Percentiles rank a stretch among this genome's conserved stretches.
phyloP scores from a whole-genome alignment of 179 eudicot species.

The Gypsophila paniculata region DNA sequence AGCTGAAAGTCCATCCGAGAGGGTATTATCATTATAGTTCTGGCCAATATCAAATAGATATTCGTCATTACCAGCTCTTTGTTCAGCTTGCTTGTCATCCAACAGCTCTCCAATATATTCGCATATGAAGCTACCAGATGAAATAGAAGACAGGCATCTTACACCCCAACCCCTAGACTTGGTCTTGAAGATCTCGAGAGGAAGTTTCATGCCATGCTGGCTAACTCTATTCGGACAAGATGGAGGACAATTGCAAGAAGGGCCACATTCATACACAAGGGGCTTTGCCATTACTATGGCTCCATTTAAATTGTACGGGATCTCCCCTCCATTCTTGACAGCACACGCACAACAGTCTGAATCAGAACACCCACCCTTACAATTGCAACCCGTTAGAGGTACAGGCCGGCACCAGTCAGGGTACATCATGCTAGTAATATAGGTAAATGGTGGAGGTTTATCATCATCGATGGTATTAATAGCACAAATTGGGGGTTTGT shows the following conservation, averaged over 20 bases:
- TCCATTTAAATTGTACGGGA: slow-evolving; percentile 60
- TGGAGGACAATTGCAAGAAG: slow-evolving; percentile 64
- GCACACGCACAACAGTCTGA: slow-evolving; percentile 55
- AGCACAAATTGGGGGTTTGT: slow-evolving; percentile 47
- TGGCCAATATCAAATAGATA: slow-evolving; percentile 76
- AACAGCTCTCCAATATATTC: slow-evolving; percentile 81
- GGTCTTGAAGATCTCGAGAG: slow-evolving; percentile 79
- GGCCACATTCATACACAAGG: slow-evolving; percentile 81
- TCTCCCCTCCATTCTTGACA: slow-evolving; percentile 60
- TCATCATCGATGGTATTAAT: slow-evolving; percentile 60
- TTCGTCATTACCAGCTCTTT: slow-evolving; percentile 56
- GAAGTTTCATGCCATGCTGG: slow-evolving; percentile 60
- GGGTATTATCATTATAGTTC: slow-evolving; percentile 44
- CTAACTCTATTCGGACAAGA: slow-evolving; percentile 68
- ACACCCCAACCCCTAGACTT: slow-evolving; percentile 81
- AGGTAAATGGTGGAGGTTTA: slow-evolving; percentile 55
- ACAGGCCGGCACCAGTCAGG: slow-evolving; percentile 46
- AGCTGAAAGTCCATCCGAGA: slow-evolving; percentile 26
- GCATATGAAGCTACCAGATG: slow-evolving; percentile 77
- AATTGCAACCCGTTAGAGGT: slow-evolving; percentile 59
- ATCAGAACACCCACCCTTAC: slow-evolving; percentile 51
- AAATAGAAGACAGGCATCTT: slow-evolving; percentile 53
- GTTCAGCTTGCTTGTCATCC: slow-evolving; percentile 65
- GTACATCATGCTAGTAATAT: slow-evolving; percentile 56
- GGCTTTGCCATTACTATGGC: slow-evolving; percentile 58